phyloP scores from a whole-genome alignment of 805 yeast species.

The Suhomyces sp. region DNA sequence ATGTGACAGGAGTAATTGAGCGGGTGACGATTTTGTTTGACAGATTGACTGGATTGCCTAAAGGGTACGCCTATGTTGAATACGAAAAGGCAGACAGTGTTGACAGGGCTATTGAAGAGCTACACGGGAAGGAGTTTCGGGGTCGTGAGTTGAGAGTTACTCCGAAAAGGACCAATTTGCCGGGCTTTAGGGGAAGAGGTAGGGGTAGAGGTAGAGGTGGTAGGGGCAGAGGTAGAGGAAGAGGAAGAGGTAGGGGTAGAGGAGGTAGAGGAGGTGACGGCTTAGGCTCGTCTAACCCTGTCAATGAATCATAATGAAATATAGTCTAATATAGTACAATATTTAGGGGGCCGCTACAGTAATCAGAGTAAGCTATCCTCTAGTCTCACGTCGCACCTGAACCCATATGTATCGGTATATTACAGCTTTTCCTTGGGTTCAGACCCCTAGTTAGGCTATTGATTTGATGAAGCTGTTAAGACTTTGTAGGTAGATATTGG shows the following conservation, averaged over 20 bases:
- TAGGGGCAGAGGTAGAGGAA: conserved; percentile 22
- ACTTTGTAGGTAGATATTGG: background rate
- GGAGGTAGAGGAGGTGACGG: conserved; percentile 14
- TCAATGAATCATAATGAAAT: background rate
- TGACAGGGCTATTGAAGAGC: conserved; percentile 41
- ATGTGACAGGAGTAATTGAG: conserved; percentile 43
- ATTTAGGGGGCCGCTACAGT: background rate
- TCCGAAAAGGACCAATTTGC: conserved; percentile 53
- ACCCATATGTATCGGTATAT: no score
- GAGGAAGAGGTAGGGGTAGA: conserved; percentile 33
- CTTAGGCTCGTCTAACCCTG: background rate
- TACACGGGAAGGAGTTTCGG: conserved; percentile 42
- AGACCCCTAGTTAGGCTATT: background rate
- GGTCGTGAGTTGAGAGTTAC: conserved; percentile 48
- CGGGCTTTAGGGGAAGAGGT: conserved; percentile 37
- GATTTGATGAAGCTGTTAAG: background rate
- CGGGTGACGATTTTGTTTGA: conserved; percentile 52
- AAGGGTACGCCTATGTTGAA: conserved; percentile 65
- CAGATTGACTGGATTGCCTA: conserved; percentile 43
- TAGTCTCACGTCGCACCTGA: background rate
- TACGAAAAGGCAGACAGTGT: conserved; percentile 45
- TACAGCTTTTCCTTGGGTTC: background rate
- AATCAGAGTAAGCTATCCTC: no score
- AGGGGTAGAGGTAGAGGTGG: conserved; percentile 21
- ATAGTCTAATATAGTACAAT: background rate